Evolutionary conservation across 495 filamentous ascomycete species (phyloP).

Genomic region (Penicillium cosmopolitanum): DNA sequence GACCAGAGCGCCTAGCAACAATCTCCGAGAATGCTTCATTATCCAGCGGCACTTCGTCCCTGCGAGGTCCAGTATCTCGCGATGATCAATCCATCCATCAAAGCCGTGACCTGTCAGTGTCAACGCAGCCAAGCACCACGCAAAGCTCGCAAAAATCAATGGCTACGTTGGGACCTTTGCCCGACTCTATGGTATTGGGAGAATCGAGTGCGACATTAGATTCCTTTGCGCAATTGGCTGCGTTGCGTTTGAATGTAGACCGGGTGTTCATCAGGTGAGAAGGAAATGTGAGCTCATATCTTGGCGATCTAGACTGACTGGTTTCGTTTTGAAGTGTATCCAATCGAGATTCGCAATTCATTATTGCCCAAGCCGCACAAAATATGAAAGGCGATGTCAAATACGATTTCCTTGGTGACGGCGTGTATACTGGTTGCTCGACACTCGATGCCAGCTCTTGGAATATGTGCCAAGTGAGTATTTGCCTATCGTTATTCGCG

Average conservation of each 20-base stretch:
- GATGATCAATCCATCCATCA: background rate
- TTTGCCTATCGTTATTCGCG: background rate
- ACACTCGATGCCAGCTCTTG: constrained; percentile 43
- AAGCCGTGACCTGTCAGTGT: constrained; percentile 12
- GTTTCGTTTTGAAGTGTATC: constrained; percentile 46
- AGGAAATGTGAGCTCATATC: background rate
- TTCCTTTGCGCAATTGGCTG: constrained; percentile 54
- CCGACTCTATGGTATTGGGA: constrained; percentile 31
- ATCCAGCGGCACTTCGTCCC: background rate
- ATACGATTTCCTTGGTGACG: constrained; percentile 42
- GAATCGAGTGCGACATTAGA: constrained; percentile 59
- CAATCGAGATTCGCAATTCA: constrained; percentile 59
- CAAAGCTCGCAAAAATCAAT: constrained; percentile 1
- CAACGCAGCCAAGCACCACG: constrained; percentile 11
- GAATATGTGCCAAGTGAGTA: constrained; percentile 46
- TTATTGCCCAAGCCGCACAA: constrained; percentile 58
- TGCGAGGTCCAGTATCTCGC: background rate
- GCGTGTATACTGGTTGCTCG: constrained; percentile 49
- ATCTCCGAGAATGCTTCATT: constrained; percentile 17
- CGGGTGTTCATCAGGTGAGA: constrained; percentile 47
- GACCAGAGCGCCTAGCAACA: constrained; percentile 30
- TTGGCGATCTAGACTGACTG: background rate
- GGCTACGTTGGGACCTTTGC: constrained; percentile 12
- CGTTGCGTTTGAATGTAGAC: constrained; percentile 50
- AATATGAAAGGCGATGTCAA: constrained; percentile 38